Evolutionary conservation across 2,329 filamentous ascomycete species (phyloP), one percentile per base, ranked within the genome.

Genomic region (Colletotrichum limetticola): DNA sequence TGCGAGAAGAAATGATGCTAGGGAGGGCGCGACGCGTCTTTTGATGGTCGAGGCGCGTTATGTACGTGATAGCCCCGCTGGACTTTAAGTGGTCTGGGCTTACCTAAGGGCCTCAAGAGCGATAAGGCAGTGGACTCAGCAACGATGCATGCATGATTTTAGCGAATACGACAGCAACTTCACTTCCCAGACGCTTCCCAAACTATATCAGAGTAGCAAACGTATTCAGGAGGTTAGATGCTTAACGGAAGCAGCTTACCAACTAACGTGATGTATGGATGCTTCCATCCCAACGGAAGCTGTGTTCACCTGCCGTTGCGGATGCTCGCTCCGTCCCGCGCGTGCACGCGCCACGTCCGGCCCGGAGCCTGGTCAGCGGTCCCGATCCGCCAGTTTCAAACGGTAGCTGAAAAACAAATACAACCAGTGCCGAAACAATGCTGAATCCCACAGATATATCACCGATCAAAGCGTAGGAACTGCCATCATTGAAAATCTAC

Each of bases 1-100:
- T 19, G 37, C 16, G 7, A 46, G 5, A 22, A 28, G 28, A 28
- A 37, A 63, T 12, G 22, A 19, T 28, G 8, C 19, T 55, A 5
- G 16, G 12, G 56, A 22, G 28, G 52, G 32, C 62, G 62, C 32
- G 53, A 24, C 62, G 62, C 62, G 62, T 57, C 32, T 35, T n/a
- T 56, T 16, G 4, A 11, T 26, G 9, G 16, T 26, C 1, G 22
- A 4, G 16, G 9, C 62, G 62, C 62, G 62, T 19, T 3, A 5
- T 24, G 52, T 42, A 26, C 62, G 49, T 30, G 60, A 22, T 26
- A 52, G 16, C 24, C 19, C 37, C 26, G 2, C 30, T n/a, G n/a
- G 6, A n/a, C 24, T 22, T 64, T 35, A 55, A 64, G 42, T 49
- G 42, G 8, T 49, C 19, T 49, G 7, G 42, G 8, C 42, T 49